These are phyloP conservation scores for Neurospora sp. DNA, from an alignment of 495 filamentous ascomycete species.

Conservation along the genomic window DNA sequence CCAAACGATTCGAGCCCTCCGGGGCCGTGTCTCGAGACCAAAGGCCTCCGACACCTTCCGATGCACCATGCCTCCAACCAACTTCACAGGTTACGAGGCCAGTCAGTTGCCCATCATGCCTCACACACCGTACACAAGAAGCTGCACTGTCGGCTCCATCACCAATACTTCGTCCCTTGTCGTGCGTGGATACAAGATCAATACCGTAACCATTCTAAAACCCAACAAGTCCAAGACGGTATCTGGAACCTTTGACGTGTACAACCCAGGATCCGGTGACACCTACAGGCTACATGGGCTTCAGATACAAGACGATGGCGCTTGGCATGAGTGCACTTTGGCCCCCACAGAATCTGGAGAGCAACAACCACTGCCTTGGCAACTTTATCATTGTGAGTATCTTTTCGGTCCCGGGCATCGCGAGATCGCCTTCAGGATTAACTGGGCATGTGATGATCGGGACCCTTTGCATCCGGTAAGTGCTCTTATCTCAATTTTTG, in stretches of 20 bases:
- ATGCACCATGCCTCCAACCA: slow-evolving; percentile 5
- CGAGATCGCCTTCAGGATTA: slow-evolving; percentile 10
- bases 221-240: not conserved
- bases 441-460: slow-evolving; percentile 21
- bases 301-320: slow-evolving; percentile 7
- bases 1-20: not conserved
- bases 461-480: slow-evolving; percentile 18
- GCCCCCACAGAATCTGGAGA: not conserved
- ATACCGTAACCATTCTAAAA: not conserved
- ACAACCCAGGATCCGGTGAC: slow-evolving; percentile 13
- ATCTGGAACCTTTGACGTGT: slow-evolving; percentile 8
- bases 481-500: not conserved
- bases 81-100: slow-evolving; percentile 18
- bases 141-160: slow-evolving; percentile 30
- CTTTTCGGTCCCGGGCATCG: slow-evolving; percentile 2
- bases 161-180: slow-evolving; percentile 11
- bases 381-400: slow-evolving; percentile 11
- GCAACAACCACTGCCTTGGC: slow-evolving; percentile 7
- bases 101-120: slow-evolving; percentile 28
- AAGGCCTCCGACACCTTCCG: not conserved
- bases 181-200: slow-evolving; percentile 12
- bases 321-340: slow-evolving; percentile 8
- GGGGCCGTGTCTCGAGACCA: not conserved
- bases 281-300: slow-evolving; percentile 2
- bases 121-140: slow-evolving; percentile 44